Base-by-base conservation (phyloP, 2,329 filamentous ascomycete species). In the Torrubiella hemipterigena region DNA sequence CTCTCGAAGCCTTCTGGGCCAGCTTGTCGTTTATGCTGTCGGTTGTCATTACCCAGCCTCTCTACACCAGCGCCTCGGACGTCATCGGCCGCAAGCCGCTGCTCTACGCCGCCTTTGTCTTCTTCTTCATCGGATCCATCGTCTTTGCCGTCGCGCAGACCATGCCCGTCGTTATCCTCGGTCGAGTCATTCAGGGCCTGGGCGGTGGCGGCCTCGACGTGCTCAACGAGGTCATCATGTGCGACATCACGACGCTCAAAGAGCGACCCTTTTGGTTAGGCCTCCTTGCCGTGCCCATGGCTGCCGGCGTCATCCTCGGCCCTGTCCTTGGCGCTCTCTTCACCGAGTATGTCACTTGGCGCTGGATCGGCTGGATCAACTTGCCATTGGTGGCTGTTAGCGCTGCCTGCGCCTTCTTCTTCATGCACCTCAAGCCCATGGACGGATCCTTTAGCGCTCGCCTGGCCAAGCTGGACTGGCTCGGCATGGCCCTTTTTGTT, bases 21-120 rank as follows among this genome's bases (percentile, higher is more conserved):
- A 77, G 76, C 2, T 81, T 77, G 4, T 73, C 74, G 12, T 84
- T 79, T 42, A 58, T 83, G 4, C 64, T 84, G 5, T 70, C 73
- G 6, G 73, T 69, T 33, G 73, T 76, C 4, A 66, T 74, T 17
- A 63, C 69, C 27, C 67, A 75, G 43, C 72, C 70, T 6, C 46
- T 51, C 5, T 42, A 57, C 14, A 47, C 54, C 7, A 47, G 45
- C 2, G 34, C 56, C 6, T 56, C 51, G 30, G 46, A 47, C 32
- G 49, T 51, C 8, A 46, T 57, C 24, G 55, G 55, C 4, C 45
- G 54, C 7, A 56, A 56, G 33, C 18, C 22, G 8, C 27, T 30
- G 3, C 36, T 58, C 26, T 50, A 52, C 31, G 35, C 43, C 13
- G 41, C 44, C 18, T 41, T 43, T 8, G 21, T 47, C 12, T 32